phyloP scores from a whole-genome alignment of 2,329 filamentous ascomycete genomes.

The Grosmannia penicillata region DNA sequence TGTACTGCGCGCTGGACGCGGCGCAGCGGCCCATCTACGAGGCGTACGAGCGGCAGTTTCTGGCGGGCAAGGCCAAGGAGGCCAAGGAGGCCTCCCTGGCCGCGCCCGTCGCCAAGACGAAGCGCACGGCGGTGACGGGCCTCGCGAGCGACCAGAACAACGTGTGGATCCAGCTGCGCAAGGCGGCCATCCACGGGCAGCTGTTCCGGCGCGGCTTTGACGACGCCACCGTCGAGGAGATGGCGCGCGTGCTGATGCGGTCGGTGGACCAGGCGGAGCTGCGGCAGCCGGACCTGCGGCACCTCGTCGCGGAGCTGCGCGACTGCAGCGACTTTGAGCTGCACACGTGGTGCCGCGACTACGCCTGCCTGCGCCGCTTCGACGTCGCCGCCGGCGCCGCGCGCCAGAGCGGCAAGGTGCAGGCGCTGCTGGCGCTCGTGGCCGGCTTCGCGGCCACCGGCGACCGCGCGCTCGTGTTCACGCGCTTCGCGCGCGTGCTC shows the following conservation, averaged over 20 bases:
- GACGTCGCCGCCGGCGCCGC: slow-evolving; percentile 39
- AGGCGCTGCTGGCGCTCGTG: slow-evolving; percentile 62
- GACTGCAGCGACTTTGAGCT: slow-evolving; percentile 48
- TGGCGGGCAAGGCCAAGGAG: slow-evolving; percentile 36
- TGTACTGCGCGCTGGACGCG: slow-evolving; percentile 66
- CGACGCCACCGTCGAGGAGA: slow-evolving; percentile 59
- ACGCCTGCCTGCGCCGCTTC: slow-evolving; percentile 35
- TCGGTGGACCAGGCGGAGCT: slow-evolving; percentile 44
- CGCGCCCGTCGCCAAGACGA: neutral
- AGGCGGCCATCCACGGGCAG: slow-evolving; percentile 82
- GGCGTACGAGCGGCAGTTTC: slow-evolving; percentile 46
- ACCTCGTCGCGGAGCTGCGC: slow-evolving; percentile 40
- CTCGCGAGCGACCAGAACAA: slow-evolving; percentile 46
- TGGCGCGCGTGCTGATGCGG: slow-evolving; percentile 56
- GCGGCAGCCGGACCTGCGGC: slow-evolving; percentile 33
- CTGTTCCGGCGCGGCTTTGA: slow-evolving; percentile 73
- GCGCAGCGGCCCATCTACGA: slow-evolving; percentile 63
- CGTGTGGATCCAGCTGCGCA: slow-evolving; percentile 78
- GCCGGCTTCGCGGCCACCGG: slow-evolving; percentile 60
- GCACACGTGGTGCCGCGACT: slow-evolving; percentile 50
- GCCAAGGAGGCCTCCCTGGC: slow-evolving; percentile 24
- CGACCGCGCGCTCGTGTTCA: slow-evolving; percentile 81
- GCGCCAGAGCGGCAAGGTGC: slow-evolving; percentile 67
- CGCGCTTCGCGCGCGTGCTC: slow-evolving; percentile 81
- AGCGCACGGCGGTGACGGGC: slow-evolving; percentile 20